Conservation (phyloP, 1,139 yeast species). For the Blastobotrys malaysiensis region DNA sequence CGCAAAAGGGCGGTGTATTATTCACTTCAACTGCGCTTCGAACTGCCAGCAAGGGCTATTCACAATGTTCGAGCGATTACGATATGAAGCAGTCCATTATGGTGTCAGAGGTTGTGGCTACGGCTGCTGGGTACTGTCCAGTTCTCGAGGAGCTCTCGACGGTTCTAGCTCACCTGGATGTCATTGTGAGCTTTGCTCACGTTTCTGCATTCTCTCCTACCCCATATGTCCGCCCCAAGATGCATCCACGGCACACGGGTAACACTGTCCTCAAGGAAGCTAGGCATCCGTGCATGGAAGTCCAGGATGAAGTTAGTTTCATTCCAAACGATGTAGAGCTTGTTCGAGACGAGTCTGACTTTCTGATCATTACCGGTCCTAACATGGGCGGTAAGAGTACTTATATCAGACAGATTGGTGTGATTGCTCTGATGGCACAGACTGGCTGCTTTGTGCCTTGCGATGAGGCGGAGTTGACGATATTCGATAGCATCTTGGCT, state of each 20-base stretch:
- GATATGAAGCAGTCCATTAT: constrained; percentile 68
- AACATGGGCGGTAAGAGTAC: constrained; percentile 99
- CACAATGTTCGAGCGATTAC: constrained; percentile 59
- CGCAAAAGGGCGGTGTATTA: constrained; percentile 91
- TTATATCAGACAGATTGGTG: constrained; percentile 87
- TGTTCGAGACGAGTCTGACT: constrained; percentile 49
- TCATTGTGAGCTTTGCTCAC: constrained; percentile 78
- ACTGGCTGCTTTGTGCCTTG: constrained; percentile 90
- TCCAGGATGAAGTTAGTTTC: constrained; percentile 80
- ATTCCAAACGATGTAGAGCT: constrained; percentile 79
- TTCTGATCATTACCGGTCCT: constrained; percentile 89
- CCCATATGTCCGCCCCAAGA: constrained; percentile 69
- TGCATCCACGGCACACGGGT: constrained; percentile 51
- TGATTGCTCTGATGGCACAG: constrained; percentile 83
- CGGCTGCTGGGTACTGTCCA: constrained; percentile 74
- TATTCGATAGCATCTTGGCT: constrained; percentile 88
- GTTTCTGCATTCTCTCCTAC: constrained; percentile 78
- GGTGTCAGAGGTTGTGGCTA: constrained; percentile 74
- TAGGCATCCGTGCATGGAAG: constrained; percentile 91
- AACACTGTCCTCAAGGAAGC: constrained; percentile 59
- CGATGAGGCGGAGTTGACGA: constrained; percentile 62
- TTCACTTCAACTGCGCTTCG: constrained; percentile 70
- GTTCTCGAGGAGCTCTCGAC: constrained; percentile 64
- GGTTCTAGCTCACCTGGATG: constrained; percentile 72
- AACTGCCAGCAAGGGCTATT: constrained; percentile 54